These are phyloP conservation scores for Emmonsiellopsis sp. DNA, from an alignment of 2,329 filamentous ascomycete species.

Conservation along the genomic window DNA sequence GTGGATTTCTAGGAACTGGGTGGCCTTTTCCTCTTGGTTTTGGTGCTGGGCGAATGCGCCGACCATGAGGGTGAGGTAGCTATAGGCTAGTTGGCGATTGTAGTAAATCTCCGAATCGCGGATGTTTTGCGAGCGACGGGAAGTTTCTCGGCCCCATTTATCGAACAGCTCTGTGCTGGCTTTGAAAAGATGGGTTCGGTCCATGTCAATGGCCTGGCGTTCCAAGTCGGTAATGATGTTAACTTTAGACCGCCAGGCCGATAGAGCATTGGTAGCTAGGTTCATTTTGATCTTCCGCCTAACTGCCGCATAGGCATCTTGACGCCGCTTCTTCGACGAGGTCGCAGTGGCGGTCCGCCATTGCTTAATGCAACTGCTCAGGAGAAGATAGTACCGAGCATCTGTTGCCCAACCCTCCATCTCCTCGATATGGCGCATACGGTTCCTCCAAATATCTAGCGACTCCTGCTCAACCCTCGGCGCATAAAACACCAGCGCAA, in stretches of 20 bases:
- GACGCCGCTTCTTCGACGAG: conserved; percentile 42
- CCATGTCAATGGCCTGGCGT: conserved; percentile 27
- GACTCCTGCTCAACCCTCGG: conserved; percentile 33
- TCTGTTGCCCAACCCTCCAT: conserved; percentile 46
- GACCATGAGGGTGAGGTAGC: conserved; percentile 28
- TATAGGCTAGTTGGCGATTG: conserved; percentile 28
- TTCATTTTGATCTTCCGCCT: conserved; percentile 46
- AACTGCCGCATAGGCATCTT: conserved; percentile 46
- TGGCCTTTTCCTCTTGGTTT: conserved; percentile 35
- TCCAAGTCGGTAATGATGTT: conserved; percentile 26
- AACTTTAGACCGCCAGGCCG: conserved; percentile 28
- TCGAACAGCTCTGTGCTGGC: conserved; percentile 28
- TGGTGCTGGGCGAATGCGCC: conserved; percentile 24
- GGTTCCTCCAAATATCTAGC: conserved; percentile 28
- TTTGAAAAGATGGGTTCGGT: conserved; percentile 25
- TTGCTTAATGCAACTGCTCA: conserved; percentile 38
- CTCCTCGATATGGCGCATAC: conserved; percentile 33
- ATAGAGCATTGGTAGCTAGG: conserved; percentile 37
- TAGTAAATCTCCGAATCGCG: conserved; percentile 30
- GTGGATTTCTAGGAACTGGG: conserved; percentile 36
- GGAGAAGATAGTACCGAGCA: conserved; percentile 48
- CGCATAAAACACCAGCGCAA: conserved; percentile 35
- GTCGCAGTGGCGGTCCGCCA: conserved; percentile 44
- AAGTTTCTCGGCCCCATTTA: conserved; percentile 34
- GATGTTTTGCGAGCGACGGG: conserved; percentile 23